Evolutionary conservation across 371 early-diverging fungal genomes (phyloP).

Genomic region (Rhizopus arrhizus): DNA sequence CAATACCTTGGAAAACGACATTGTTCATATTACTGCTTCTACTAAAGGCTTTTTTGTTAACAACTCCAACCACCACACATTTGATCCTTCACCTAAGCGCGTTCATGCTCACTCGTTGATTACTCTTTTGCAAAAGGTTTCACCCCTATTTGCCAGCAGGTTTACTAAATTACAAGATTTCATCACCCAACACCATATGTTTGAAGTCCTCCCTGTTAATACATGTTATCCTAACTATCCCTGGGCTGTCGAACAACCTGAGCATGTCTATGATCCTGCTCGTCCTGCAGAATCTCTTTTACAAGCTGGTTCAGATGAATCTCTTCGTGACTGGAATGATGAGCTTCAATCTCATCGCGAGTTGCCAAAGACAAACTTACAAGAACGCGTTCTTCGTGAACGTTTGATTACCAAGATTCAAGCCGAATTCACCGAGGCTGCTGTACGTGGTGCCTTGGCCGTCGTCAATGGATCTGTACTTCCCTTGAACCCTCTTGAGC

Average conservation of each 20-base stretch:
- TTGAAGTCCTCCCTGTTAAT: slow-evolving; percentile 75
- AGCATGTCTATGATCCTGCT: slow-evolving; percentile 64
- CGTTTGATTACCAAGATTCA: slow-evolving; percentile 81
- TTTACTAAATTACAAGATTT: slow-evolving; percentile 72
- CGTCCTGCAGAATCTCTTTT: slow-evolving; percentile 70
- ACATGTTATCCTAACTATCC: slow-evolving; percentile 75
- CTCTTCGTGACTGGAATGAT: slow-evolving; percentile 95
- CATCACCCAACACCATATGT: slow-evolving; percentile 73
- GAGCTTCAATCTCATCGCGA: slow-evolving; percentile 90
- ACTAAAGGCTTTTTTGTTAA: slow-evolving; percentile 89
- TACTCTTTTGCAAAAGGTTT: slow-evolving; percentile 67
- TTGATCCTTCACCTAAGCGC: slow-evolving; percentile 70
- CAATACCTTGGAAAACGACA: slow-evolving; percentile 81
- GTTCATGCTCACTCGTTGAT: slow-evolving; percentile 71
- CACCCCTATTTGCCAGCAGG: slow-evolving; percentile 68
- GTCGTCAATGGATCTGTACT: slow-evolving; percentile 81
- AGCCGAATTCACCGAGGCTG: slow-evolving; percentile 91
- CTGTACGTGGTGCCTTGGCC: slow-evolving; percentile 81
- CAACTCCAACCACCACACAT: slow-evolving; percentile 71
- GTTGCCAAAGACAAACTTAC: slow-evolving; percentile 72
- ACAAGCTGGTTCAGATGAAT: slow-evolving; percentile 72
- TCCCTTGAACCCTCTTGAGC: slow-evolving; percentile 81
- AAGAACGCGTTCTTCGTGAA: slow-evolving; percentile 88
- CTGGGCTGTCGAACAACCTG: slow-evolving; percentile 73
- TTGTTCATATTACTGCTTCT: slow-evolving; percentile 82